Conservation (phyloP, 345 rosid species). For the Rhodamnia argentea region DNA sequence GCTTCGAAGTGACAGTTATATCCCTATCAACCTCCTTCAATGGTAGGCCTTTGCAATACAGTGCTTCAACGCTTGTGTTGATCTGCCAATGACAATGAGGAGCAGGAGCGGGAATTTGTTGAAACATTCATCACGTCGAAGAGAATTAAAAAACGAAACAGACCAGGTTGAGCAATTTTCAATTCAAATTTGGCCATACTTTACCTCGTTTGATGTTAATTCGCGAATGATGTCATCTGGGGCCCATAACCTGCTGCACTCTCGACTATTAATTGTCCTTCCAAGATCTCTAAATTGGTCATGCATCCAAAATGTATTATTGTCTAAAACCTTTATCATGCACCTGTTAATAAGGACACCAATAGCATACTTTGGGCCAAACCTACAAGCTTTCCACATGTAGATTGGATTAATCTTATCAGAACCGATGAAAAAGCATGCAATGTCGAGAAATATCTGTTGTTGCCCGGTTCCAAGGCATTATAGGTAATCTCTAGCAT, state of each 20-base stretch:
- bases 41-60: too few relatives aligned
- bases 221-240: neutral
- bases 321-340: neutral
- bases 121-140: neutral
- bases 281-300: neutral
- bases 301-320: neutral
- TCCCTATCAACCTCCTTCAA: too few relatives aligned
- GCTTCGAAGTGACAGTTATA: too few relatives aligned
- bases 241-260: neutral
- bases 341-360: neutral
- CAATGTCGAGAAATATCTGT: neutral
- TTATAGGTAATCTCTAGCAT: neutral
- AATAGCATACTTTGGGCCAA: neutral
- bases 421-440: neutral
- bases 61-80: neutral
- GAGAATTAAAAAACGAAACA: neutral
- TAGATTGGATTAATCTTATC: neutral
- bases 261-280: neutral
- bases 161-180: neutral
- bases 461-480: neutral
- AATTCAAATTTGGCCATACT: neutral
- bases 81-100: neutral
- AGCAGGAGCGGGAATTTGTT: neutral
- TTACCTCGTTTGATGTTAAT: neutral
- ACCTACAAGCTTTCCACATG: neutral